Base-by-base conservation (phyloP, 2,329 filamentous ascomycete species). In the Calonectria montana region DNA sequence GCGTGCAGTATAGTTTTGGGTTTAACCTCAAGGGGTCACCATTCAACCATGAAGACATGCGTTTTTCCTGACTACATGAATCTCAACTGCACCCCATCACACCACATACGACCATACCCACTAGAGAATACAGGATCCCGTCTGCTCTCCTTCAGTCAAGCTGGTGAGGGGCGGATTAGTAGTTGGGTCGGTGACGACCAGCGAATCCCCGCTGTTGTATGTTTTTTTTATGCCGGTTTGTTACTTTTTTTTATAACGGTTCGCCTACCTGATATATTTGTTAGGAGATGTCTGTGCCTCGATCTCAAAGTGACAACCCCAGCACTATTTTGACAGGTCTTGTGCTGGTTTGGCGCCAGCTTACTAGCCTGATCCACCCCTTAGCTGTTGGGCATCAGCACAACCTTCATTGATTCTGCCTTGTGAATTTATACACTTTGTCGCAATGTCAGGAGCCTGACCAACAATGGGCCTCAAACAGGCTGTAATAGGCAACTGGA, bases 171-270 rank as follows among this genome's bases (percentile, higher is more conserved):
- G 55, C 15, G 35, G 55, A 53, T 12, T 59, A 37, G 57, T 29
- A 31, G 57, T 62, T 62, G 57, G 57, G 57, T 45, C 37, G 57
- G 39, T 62, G 57, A 45, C 57, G 57, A 23, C 39, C 25, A 45
- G 39, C 57, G 39, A 43, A 62, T 31, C 39, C 16, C 23, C 10
- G 39, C 39, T 18, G 39, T 45, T 45, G 37, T 3, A n/a, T 21
- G 39, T 41, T 16, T 43, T 43, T 39, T 61, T n/a, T 31, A 8
- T 62, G 27, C 5, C 2, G 1, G 0, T 13, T 29, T 45, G 43
- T 9, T 47, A 9, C 10, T 53, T 29, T 31, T 31, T 21, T 29
- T 53, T 29, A 4, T 31, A n/a, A n/a, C n/a, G 25, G 7, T 15
- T 25, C 18, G 29, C 53, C n/a, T 23, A 6, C n/a, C 3, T 47